phyloP scores from a whole-genome alignment of 2,329 filamentous ascomycete genomes.

The Talaromyces sp. region DNA sequence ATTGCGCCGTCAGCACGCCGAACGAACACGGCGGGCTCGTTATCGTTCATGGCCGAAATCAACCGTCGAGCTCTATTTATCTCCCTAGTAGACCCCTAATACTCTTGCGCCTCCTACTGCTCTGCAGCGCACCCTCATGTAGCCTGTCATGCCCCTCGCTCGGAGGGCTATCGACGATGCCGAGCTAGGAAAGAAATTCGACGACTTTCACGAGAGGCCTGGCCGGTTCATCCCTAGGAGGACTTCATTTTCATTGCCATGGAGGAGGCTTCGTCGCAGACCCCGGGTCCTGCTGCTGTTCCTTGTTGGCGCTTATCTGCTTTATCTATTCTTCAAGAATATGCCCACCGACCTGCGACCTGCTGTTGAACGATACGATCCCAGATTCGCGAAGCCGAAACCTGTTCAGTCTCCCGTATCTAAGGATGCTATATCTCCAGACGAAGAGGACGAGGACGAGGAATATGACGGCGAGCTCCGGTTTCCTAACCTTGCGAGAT shows the following conservation, averaged over 20 bases:
- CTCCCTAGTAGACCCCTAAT: constrained; percentile 16
- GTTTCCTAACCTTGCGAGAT: constrained; percentile 59
- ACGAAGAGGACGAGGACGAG: no score
- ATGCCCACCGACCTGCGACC: constrained; percentile 49
- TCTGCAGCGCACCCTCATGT: constrained; percentile 2
- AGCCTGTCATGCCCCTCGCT: constrained; percentile 31
- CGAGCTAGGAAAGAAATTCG: constrained; percentile 56
- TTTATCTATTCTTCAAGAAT: constrained; percentile 62
- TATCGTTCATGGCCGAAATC: neutral
- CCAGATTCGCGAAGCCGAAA: constrained; percentile 12
- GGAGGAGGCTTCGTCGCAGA: constrained; percentile 29
- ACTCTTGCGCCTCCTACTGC: constrained; percentile 9
- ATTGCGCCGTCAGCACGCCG: neutral
- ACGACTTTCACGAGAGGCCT: constrained; percentile 50
- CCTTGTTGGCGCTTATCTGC: constrained; percentile 41
- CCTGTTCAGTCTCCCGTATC: constrained; percentile 4
- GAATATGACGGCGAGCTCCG: constrained; percentile 63
- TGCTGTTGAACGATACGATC: constrained; percentile 25
- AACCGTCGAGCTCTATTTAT: neutral
- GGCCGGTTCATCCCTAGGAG: constrained; percentile 24
- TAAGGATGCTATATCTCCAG: neutral
- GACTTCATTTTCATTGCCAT: constrained; percentile 26
- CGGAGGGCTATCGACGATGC: constrained; percentile 49
- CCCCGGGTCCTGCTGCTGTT: constrained; percentile 49
- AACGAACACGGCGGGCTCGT: constrained; percentile 6